Base-by-base conservation (phyloP, 2,329 filamentous ascomycete genomes). In the Chaetomiaceae sp. region DNA sequence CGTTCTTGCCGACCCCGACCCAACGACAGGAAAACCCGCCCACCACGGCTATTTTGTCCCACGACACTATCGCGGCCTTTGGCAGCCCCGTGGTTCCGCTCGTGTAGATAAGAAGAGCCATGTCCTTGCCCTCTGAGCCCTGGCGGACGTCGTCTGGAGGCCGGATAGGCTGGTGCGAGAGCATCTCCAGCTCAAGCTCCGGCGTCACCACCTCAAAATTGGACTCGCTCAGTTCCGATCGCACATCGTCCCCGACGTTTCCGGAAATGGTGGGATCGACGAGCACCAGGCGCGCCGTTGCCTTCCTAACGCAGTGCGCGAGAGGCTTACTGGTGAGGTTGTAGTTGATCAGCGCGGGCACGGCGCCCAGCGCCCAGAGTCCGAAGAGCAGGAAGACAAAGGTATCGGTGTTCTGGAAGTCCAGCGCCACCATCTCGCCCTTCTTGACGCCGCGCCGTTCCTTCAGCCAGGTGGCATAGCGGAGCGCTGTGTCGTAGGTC, bases 261-360 rank as follows among this genome's bases (percentile, higher is more conserved):
- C 70, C 62, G n/a, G 71, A 70, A 0, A 87, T 70, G 14, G 74
- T 69, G 0, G 76, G 73, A 58, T 93, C 89, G 9, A 92, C 76
- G 17, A 96, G 65, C 50, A 91, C 71, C 2, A 95, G 63, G 9
- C 77, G 77, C 0, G 87, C 74, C 0, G 78, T 82, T 2, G 87
- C 85, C 2, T 82, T 80, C 56, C 76, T 78, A 39, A 95, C 73
- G 58, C 87, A 92, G 67, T 96, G 89, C 3, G 79, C 66, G 55
- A 96, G 72, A 0, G 88, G 76, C 23, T 85, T 80, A 12, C 83
- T 85, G 0, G 78, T 76, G 43, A 95, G 71, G 64, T 93, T 93
- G 69, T 91, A 92, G 68, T 96, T 96, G 70, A 95, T 86, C 60
- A 93, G 89, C 0, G 89, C 89, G 0, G 89, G 89, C 50, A 83